Evolutionary conservation across 2,329 filamentous ascomycete species (phyloP), one percentile per base, ranked within the genome.

Genomic region (Bretziella fagacearum): DNA sequence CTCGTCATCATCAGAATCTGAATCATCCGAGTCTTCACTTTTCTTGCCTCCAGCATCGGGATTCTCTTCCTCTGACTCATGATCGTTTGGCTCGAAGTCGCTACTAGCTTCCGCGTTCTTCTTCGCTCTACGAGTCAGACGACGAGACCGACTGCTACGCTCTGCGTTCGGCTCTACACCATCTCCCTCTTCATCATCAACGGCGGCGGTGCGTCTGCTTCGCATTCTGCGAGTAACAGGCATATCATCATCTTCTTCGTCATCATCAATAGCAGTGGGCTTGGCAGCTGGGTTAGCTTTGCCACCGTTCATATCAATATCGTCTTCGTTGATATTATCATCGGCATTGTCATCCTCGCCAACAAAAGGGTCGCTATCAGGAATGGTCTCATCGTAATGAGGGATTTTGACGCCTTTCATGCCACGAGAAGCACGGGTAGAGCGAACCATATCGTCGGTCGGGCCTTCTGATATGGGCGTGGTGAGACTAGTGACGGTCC

Each of bases 401-500:
- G 44, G 37, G 6, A 22, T 13, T 56, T 68, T 71, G 2, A 73
- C 52, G 5, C 66, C 66, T 57, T 77, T 77, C 13, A 60, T 58
- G 13, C 64, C 68, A 35, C 73, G 68, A 1, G 69, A 69, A 4
- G 66, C 59, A 50, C 71, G 62, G 2, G 59, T 62, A 7, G 53
- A 58, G 23, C 66, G 65, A 11, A 26, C 40, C 48, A 50, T 50
- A 32, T 47, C 37, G 11, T 27, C 26, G 13, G 8, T 20, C 5
- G n/a, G 13, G 8, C 6, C 67, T 15, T 62, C 62, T 32, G 70
- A 64, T 2, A 64, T 57, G 33, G 65, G 64, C 17, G 66, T 68
- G 52, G 79, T 74, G 48, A 65, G 68, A n/a, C 75, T 76, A 6
- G 75, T 79, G 54, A 66, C 71, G 4, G 74, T 71, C 11, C 77